phyloP scores from a whole-genome alignment of 2,329 filamentous ascomycete genomes.

The Trichoderma sp. region DNA sequence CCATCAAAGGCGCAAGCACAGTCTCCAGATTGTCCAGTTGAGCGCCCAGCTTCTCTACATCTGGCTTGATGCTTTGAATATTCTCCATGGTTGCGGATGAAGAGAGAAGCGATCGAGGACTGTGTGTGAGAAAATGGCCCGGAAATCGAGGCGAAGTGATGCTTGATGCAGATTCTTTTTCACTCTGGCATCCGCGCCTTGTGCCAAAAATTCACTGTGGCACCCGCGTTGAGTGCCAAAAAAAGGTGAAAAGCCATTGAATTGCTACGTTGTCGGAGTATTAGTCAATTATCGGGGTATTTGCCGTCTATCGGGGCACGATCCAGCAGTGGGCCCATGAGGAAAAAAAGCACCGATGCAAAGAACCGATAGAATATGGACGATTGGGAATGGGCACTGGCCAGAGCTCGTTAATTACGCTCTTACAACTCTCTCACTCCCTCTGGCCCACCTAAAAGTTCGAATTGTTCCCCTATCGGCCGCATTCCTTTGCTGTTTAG shows the following conservation, averaged over 20 bases:
- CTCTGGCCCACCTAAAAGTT: background rate
- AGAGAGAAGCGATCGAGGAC: background rate
- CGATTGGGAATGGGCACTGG: background rate
- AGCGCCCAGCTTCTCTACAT: conserved; percentile 70
- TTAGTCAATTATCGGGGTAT: background rate
- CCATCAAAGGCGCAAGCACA: conserved; percentile 69
- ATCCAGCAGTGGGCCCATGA: background rate
- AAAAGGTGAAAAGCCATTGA: background rate
- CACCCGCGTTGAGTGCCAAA: background rate
- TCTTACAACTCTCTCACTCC: background rate
- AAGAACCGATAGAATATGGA: no score
- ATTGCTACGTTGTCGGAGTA: background rate
- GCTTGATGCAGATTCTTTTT: background rate
- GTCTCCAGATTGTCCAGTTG: conserved; percentile 78
- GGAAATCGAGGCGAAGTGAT: conserved; percentile 17
- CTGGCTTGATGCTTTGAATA: conserved; percentile 57
- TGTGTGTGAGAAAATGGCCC: background rate
- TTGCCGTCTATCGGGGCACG: background rate
- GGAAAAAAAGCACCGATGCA: background rate
- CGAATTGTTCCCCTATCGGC: background rate
- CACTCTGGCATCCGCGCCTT: background rate
- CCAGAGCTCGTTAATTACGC: background rate
- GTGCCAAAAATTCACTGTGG: background rate
- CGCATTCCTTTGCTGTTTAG: background rate
- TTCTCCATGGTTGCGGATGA: conserved; percentile 34